Conservation (phyloP, 805 yeast species). For the Suhomyces pyralidae region DNA sequence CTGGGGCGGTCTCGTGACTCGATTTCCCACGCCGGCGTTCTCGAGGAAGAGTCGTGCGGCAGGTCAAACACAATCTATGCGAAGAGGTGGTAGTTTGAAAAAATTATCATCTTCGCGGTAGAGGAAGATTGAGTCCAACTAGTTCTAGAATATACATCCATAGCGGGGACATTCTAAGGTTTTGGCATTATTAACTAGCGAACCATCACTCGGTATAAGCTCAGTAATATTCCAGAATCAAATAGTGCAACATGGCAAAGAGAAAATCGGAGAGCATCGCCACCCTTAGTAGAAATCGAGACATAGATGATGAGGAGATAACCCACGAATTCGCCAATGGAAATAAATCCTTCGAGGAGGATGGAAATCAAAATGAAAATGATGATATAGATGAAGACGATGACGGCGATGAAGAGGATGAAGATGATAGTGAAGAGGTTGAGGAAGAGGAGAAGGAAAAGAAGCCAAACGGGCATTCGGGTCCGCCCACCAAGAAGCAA, state of each 20-base stretch:
- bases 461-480: slow-evolving; percentile 9
- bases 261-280: slow-evolving; percentile 18
- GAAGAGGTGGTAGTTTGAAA: neutral
- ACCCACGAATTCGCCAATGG: neutral
- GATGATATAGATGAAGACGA: slow-evolving; percentile 7
- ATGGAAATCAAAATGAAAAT: neutral
- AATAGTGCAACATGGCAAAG: slow-evolving; percentile 19
- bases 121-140: neutral
- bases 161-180: neutral
- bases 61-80: neutral
- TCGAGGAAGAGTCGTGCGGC: neutral
- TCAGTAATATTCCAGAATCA: neutral
- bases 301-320: neutral
- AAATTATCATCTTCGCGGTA: neutral
- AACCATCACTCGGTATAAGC: neutral
- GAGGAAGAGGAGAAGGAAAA: slow-evolving; percentile 12
- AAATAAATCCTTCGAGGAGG: slow-evolving; percentile 8
- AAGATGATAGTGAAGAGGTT: slow-evolving; percentile 22
- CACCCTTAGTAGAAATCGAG: neutral
- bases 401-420: slow-evolving; percentile 21
- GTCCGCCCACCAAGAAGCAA: slow-evolving; percentile 33
- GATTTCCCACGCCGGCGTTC: neutral
- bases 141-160: neutral
- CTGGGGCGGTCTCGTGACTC: neutral
- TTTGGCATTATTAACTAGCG: neutral